Evolutionary conservation across 176 grass and related monocot genomes (phyloP).

Genomic region (Tillandsia leiboldiana): DNA sequence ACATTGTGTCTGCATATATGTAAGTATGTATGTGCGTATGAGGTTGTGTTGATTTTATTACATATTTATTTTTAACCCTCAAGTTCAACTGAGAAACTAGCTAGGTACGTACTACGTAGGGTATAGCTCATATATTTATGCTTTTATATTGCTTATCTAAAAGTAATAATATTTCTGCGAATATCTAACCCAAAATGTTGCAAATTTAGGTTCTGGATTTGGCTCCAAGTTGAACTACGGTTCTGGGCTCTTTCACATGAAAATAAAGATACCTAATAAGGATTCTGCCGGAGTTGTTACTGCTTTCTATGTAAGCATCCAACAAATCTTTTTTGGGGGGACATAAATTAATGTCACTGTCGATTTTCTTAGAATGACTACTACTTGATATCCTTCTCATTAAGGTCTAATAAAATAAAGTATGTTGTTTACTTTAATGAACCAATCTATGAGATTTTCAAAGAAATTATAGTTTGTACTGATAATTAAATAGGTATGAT

Average conservation of each 20-base stretch:
- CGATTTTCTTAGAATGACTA: not conserved
- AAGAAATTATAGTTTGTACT: constrained; percentile 2
- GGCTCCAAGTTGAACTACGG: constrained; percentile 41
- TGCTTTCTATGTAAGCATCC: constrained; percentile 44
- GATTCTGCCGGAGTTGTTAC: constrained; percentile 62
- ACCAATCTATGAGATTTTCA: too few species aligned
- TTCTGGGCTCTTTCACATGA: constrained; percentile 59
- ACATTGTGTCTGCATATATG: too few species aligned
- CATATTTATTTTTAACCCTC: too few species aligned
- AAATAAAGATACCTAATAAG: constrained; percentile 45
- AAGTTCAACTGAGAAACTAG: too few species aligned
- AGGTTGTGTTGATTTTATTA: too few species aligned
- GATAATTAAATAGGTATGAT: not conserved
- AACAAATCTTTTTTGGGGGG: not conserved
- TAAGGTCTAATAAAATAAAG: too few species aligned
- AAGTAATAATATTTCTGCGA: not conserved
- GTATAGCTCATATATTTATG: not conserved
- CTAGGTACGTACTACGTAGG: too few species aligned
- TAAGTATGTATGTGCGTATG: too few species aligned
- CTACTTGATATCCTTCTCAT: too few species aligned
- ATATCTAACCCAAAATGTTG: not conserved
- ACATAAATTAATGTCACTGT: not conserved
- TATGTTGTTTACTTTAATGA: too few species aligned
- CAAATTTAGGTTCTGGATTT: constrained; percentile 44
- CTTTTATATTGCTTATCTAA: not conserved